Conservation (phyloP, 2,329 filamentous ascomycete genomes). For the Hypoxylon sp. region DNA sequence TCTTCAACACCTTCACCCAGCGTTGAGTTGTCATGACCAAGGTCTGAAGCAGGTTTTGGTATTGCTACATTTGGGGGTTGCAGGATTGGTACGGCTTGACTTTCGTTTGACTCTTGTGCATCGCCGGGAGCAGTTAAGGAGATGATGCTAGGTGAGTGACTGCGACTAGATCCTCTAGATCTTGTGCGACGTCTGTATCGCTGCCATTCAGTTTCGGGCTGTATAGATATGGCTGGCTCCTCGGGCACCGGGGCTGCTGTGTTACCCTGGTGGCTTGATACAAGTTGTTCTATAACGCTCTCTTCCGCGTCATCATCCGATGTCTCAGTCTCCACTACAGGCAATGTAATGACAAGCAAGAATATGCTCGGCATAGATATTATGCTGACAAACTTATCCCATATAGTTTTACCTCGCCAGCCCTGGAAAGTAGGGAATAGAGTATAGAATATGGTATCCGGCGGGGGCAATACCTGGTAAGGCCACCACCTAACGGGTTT, state of each 20-base stretch:
- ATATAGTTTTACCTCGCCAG: constrained; percentile 86
- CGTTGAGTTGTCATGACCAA: constrained; percentile 50
- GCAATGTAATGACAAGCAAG: constrained; percentile 88
- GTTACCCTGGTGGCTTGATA: constrained; percentile 51
- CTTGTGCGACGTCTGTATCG: constrained; percentile 67
- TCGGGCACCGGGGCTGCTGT: constrained; percentile 56
- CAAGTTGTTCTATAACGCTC: constrained; percentile 52
- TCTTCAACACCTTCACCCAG: constrained; percentile 57
- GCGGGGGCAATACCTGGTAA: constrained; percentile 78
- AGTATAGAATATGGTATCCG: constrained; percentile 77
- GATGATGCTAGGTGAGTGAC: constrained; percentile 53
- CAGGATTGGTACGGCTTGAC: constrained; percentile 18
- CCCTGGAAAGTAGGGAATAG: constrained; percentile 89
- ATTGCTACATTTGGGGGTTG: constrained; percentile 42
- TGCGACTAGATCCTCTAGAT: constrained; percentile 52
- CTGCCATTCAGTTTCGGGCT: constrained; percentile 71
- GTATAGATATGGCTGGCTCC: constrained; percentile 54
- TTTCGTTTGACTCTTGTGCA: constrained; percentile 25
- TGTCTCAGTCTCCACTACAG: constrained; percentile 84
- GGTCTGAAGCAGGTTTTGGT: constrained; percentile 47
- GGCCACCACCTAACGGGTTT: constrained; percentile 84
- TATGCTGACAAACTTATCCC: constrained; percentile 85
- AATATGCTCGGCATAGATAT: constrained; percentile 93
- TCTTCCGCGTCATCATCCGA: constrained; percentile 64
- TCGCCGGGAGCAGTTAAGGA: constrained; percentile 48